These are phyloP conservation scores for Triticum aestivum DNA, from an alignment of 176 grass and related monocot species.

Conservation along the genomic window DNA sequence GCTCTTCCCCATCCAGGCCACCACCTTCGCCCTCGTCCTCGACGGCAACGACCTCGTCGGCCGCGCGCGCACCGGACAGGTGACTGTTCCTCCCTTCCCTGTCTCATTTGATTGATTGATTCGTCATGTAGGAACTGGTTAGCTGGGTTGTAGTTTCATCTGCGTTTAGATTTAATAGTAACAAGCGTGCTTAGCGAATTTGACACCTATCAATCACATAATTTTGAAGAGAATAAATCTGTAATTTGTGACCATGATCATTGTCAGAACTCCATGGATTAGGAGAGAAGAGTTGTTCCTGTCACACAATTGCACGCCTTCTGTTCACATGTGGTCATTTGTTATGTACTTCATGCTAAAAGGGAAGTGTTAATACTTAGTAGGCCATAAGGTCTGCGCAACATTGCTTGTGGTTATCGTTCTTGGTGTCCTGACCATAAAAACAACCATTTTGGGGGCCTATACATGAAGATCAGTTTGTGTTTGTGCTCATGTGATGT, in stretches of 20 bases:
- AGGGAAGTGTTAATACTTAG: background rate
- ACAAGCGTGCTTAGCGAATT: background rate
- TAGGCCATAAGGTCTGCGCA: background rate
- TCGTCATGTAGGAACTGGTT: background rate
- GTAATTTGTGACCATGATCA: background rate
- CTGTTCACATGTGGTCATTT: background rate
- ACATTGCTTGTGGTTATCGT: background rate
- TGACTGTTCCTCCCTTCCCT: background rate
- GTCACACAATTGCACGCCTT: background rate
- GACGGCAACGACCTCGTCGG: slow-evolving; percentile 85
- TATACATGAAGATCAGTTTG: background rate
- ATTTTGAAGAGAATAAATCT: too few relatives aligned
- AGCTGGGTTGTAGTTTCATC: background rate
- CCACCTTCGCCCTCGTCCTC: slow-evolving; percentile 84
- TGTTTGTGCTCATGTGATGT: background rate
- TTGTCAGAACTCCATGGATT: background rate
- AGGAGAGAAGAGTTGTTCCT: too few relatives aligned
- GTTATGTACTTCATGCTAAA: background rate
- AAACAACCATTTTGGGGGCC: background rate
- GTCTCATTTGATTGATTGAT: background rate
- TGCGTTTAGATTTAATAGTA: background rate
- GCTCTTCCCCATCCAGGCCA: slow-evolving; percentile 93
- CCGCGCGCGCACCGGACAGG: slow-evolving; percentile 96
- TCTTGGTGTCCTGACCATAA: background rate
- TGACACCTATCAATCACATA: too few relatives aligned